Conservation (phyloP, 2,329 filamentous ascomycete species). For the Ceratocystis variospora region DNA sequence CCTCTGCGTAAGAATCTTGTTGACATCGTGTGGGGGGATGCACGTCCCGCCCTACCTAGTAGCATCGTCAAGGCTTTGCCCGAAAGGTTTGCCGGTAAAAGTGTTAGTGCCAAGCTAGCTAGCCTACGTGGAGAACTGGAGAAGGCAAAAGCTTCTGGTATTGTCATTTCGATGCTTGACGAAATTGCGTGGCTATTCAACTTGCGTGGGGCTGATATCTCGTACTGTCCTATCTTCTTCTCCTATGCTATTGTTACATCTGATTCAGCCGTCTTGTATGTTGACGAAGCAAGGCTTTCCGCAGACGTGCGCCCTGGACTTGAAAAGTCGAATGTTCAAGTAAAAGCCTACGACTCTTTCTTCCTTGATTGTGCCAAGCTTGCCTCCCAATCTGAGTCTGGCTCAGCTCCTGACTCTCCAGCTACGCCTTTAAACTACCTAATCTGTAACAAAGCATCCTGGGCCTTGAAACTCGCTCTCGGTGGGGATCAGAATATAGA, state of each 20-base stretch:
- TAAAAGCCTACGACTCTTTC: slow-evolving; percentile 72
- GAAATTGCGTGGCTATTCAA: slow-evolving; percentile 99
- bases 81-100: slow-evolving; percentile 65
- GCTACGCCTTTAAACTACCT: slow-evolving; percentile 51
- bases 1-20: slow-evolving; percentile 71
- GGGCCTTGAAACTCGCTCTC: slow-evolving; percentile 76
- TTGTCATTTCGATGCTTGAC: slow-evolving; percentile 88
- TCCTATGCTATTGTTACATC: slow-evolving; percentile 84
- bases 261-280: slow-evolving; percentile 62
- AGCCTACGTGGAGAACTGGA: slow-evolving; percentile 83
- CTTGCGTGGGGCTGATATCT: slow-evolving; percentile 83
- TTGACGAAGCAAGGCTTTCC: slow-evolving; percentile 66
- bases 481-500: slow-evolving; percentile 78
- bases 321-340: slow-evolving; percentile 49
- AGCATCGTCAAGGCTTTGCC: slow-evolving; percentile 62
- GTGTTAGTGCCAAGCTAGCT: slow-evolving; percentile 65
- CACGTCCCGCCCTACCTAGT: slow-evolving; percentile 59
- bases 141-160: slow-evolving; percentile 75
- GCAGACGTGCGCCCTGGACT: slow-evolving; percentile 57
- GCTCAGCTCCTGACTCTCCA: slow-evolving; percentile 25
- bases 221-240: slow-evolving; percentile 97
- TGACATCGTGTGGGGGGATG: slow-evolving; percentile 73
- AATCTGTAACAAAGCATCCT: slow-evolving; percentile 79
- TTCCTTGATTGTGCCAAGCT: slow-evolving; percentile 63
- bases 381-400: slow-evolving; percentile 30